A percentile compares a stretch with the other conserved stretches of the same genome.
Conservation (phyloP, 306 rosid species). For the Dryas alaskensis region DNA sequence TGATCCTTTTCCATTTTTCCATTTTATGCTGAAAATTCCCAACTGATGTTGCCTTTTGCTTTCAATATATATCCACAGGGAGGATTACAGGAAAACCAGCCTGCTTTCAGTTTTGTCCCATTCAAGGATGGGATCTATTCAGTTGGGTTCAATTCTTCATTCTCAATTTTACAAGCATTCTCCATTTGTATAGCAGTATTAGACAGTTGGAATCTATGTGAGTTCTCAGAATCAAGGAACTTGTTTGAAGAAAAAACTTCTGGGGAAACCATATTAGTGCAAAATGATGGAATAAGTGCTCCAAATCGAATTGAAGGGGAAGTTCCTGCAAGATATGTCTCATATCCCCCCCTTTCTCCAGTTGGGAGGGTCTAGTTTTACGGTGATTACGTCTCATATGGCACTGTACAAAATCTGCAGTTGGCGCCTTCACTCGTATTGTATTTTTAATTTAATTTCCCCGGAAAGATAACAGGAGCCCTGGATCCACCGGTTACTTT, state of each 20-base stretch:
- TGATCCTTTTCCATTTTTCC: slow-evolving; percentile 8
- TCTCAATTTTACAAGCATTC: slow-evolving; percentile 83
- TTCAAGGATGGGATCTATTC: slow-evolving; percentile 74
- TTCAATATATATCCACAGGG: slow-evolving; percentile 51
- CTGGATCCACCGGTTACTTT: slow-evolving; percentile 17
- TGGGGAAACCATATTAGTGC: slow-evolving; percentile 32
- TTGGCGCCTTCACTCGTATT: slow-evolving; percentile 3
- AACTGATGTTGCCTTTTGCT: slow-evolving; percentile 18
- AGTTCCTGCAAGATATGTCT: slow-evolving; percentile 36
- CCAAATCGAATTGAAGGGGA: slow-evolving; percentile 29
- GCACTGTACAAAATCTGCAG: slow-evolving; percentile 13
- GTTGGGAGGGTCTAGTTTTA: slow-evolving; percentile 46
- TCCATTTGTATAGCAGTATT: slow-evolving; percentile 79
- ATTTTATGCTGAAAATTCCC: slow-evolving; percentile 2
- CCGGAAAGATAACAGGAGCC: slow-evolving; percentile 5
- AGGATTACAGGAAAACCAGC: slow-evolving; percentile 48
- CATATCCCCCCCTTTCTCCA: slow-evolving; percentile 55
- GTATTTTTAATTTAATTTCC: neutral
- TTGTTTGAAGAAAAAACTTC: slow-evolving; percentile 40
- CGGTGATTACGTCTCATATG: neutral
- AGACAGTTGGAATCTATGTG: slow-evolving; percentile 56
- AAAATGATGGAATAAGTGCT: slow-evolving; percentile 38
- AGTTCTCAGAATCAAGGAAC: slow-evolving; percentile 46
- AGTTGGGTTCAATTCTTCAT: slow-evolving; percentile 64
- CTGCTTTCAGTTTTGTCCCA: slow-evolving; percentile 50